A percentile compares a stretch with the other conserved stretches of the same genome.
Evolutionary conservation across 805 yeast species (phyloP).

Genomic region (Candida manassasensis): DNA sequence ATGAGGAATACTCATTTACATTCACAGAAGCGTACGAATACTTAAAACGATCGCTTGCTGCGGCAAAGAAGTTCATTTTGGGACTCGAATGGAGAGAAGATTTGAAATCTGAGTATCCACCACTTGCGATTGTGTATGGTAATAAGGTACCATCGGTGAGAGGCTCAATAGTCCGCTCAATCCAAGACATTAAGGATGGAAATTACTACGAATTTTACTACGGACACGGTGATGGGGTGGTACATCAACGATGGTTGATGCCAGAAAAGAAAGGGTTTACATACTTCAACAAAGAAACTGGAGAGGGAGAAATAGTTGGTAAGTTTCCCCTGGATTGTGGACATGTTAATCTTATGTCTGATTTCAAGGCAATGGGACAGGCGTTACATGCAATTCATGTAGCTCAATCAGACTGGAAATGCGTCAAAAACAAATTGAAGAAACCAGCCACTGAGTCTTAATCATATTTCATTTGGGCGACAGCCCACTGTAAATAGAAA

Average conservation of each 20-base stretch:
- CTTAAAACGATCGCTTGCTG: slow-evolving; percentile 53
- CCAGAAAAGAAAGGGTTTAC: slow-evolving; percentile 69
- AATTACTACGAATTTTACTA: slow-evolving; percentile 72
- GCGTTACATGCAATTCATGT: slow-evolving; percentile 62
- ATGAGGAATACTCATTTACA: slow-evolving; percentile 22
- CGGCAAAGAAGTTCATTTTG: slow-evolving; percentile 54
- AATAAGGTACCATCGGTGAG: slow-evolving; percentile 80
- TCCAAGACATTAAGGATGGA: slow-evolving; percentile 63
- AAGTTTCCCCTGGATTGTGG: slow-evolving; percentile 62
- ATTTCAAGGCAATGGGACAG: slow-evolving; percentile 62
- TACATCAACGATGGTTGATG: slow-evolving; percentile 75
- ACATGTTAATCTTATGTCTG: slow-evolving; percentile 77
- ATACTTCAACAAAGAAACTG: slow-evolving; percentile 23
- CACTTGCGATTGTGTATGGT: slow-evolving; percentile 78
- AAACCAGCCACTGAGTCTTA: too few species aligned
- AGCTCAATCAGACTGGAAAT: slow-evolving; percentile 46
- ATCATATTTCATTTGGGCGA: too few species aligned
- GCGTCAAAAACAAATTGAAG: not conserved
- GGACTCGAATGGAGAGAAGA: slow-evolving; percentile 51
- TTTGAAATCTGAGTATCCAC: slow-evolving; percentile 59
- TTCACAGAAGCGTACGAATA: slow-evolving; percentile 63
- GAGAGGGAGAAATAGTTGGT: slow-evolving; percentile 54
- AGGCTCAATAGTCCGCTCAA: slow-evolving; percentile 63
- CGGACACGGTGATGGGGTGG: slow-evolving; percentile 94
- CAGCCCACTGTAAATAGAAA: too few species aligned